phyloP scores from a whole-genome alignment of 352 stramenopile species.

The Phytophthora melonis region DNA sequence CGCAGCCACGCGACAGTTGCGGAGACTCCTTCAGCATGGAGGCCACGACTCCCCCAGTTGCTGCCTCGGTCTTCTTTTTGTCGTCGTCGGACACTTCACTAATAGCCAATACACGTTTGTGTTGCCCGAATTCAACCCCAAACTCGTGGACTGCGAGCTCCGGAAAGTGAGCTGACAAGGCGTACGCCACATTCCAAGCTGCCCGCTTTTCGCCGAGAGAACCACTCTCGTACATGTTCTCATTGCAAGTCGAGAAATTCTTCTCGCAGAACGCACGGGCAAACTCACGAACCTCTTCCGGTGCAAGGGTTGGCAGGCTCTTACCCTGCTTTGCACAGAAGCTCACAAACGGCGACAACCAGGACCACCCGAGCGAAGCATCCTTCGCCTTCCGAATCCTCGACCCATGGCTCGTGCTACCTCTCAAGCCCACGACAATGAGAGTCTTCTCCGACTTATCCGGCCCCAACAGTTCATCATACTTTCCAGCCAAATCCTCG shows the following conservation, averaged over 20 bases:
- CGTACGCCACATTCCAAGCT: slow-evolving; percentile 29
- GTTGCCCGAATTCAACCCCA: slow-evolving; percentile 28
- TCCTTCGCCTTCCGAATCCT: slow-evolving; percentile 23
- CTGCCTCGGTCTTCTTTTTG: slow-evolving; percentile 9
- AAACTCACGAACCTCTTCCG: slow-evolving; percentile 15
- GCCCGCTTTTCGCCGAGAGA: slow-evolving; percentile 34
- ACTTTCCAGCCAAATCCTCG: neutral
- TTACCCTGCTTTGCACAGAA: slow-evolving; percentile 27
- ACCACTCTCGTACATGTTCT: slow-evolving; percentile 31
- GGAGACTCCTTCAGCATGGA: slow-evolving; percentile 31
- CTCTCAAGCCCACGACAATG: slow-evolving; percentile 14
- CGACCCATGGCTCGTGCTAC: neutral
- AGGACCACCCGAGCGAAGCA: slow-evolving; percentile 4
- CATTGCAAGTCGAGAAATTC: slow-evolving; percentile 24
- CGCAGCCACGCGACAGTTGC: slow-evolving; percentile 17
- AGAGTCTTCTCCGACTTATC: slow-evolving; percentile 1
- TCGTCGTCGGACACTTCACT: slow-evolving; percentile 20
- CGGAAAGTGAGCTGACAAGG: slow-evolving; percentile 27
- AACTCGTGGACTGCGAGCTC: slow-evolving; percentile 33
- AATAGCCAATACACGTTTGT: slow-evolving; percentile 32
- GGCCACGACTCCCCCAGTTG: slow-evolving; percentile 15
- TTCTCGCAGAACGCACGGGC: slow-evolving; percentile 24
- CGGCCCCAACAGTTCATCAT: too few species aligned
- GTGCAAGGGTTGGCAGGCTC: slow-evolving; percentile 11
- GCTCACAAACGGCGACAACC: slow-evolving; percentile 17